phyloP scores from a whole-genome alignment of 2,329 filamentous ascomycete species.

The Trichoderma citrinoviride region DNA sequence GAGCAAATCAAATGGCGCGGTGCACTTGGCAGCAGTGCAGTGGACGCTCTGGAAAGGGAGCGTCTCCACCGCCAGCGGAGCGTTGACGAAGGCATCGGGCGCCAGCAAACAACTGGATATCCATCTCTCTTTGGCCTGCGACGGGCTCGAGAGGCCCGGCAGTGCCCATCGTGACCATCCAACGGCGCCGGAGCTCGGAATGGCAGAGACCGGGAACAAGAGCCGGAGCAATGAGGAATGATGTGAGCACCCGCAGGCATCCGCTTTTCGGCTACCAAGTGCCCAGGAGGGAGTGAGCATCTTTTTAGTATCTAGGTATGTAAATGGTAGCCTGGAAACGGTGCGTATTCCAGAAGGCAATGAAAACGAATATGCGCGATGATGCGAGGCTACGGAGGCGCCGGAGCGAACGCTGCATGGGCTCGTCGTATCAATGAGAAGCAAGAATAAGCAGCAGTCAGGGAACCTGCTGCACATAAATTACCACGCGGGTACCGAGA shows the following conservation, averaged over 20 bases:
- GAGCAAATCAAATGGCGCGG: slow-evolving; percentile 1
- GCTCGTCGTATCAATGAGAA: not conserved
- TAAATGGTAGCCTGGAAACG: not conserved
- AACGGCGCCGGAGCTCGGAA: slow-evolving; percentile 1
- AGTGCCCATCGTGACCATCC: not conserved
- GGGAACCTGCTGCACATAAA: slow-evolving; percentile 11
- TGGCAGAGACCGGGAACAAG: not conserved
- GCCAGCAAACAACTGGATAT: not conserved
- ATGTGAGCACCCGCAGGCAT: not conserved
- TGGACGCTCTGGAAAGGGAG: not conserved
- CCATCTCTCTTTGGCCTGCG: not conserved
- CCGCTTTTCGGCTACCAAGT: not conserved
- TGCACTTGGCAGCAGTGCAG: not conserved
- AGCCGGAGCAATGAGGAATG: not conserved
- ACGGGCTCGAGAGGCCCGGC: not conserved
- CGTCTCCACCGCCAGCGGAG: slow-evolving; percentile 5
- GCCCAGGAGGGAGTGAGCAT: no score
- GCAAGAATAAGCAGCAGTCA: slow-evolving; percentile 7
- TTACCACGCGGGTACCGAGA: slow-evolving; percentile 13
- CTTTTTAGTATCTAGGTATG: not conserved
- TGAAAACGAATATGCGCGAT: slow-evolving; percentile 6
- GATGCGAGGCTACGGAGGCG: slow-evolving; percentile 13
- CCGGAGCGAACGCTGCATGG: slow-evolving; percentile 12
- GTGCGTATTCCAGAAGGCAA: not conserved
- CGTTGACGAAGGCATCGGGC: slow-evolving; percentile 3